Base-by-base conservation (phyloP, 2,329 filamentous ascomycete genomes). In the Dactylellina cionopaga region DNA sequence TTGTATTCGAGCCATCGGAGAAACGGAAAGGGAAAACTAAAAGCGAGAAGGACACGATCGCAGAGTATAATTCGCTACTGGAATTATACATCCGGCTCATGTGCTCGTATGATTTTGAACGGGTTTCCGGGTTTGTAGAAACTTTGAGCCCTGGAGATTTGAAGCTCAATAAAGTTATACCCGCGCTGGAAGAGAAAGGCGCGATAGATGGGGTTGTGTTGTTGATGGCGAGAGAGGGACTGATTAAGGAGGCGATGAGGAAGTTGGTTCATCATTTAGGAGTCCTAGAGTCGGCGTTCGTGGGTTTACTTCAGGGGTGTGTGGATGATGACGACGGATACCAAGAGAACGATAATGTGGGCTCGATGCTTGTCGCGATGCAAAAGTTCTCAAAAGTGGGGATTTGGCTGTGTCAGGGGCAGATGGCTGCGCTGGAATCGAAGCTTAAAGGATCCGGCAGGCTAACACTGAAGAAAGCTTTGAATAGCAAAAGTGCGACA, bases 191-290 rank as follows among this genome's bases (percentile, higher is more conserved):
- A 80, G 87, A 90, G 74, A 92, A 89, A 41, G 93, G 93, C 0
- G 91, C 95, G 3, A 88, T 99, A 46, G 95, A 99, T 81, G 96
- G 93, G 3, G 94, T 92, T 0, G 91, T 99, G 5, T 88, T 96
- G 1, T 84, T 99, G 7, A 90, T 99, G 85, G 92, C 92, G 37
- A 87, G 92, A 68, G 92, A 97, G 78, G 95, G 96, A 0, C 88
- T 95, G 77, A 85, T 94, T 10, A 86, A 87, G 72, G 86, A 90
- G 76, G 95, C 92, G 4, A 96, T 99, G 90, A 85, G 88, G 63
- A 88, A 95, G 49, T 85, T 99, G 19, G 86, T 92, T n/a, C 86
- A 85, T 75, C 94, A 99, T 78, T 81, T 99, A 24, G 84, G 85
- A 35, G 93, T 90, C 0, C 83, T 99, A 0, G 90, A 96, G 79